Base-by-base conservation (phyloP, 768 basidiomycete species). In the Coprinopsis cinerea region DNA sequence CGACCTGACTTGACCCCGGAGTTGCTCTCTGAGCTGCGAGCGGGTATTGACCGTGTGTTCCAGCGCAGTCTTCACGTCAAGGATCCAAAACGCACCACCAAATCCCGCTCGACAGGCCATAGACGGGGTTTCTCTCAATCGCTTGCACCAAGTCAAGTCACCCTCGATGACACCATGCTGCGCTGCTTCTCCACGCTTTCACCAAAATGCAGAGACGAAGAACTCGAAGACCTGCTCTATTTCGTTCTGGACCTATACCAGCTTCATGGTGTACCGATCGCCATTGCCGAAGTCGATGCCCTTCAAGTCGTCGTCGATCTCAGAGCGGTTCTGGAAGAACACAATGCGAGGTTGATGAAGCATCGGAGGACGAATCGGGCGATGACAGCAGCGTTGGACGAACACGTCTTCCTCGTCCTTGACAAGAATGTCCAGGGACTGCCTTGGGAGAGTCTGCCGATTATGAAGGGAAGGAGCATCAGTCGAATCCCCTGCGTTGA, bases 381-480 rank as follows among this genome's bases (percentile, higher is more conserved):
- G 34, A 25, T 40, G 14, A 14, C 45, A 23, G 43, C 28, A 36
- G 53, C 58, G 18, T 56, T 68, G 4, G 85, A 88, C 57, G 74
- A 81, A 35, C 95, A 98, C 60, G 65, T 83, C 28, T 95, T 97
- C 69, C 71, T 98, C 53, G 78, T 95, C 17, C 74, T 98, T 43
- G 96, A 97, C 66, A 90, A 89, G 67, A 83, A 88, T 51, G 69
- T 94, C 10, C 90, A 93, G 59, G 81, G 82, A 0, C 74, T 98
- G 48, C 94, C 96, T 1, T 98, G 95, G 95, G 96, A 98, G 67
- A 94, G 88, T 22, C 81, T 97, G 13, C 93, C 95, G 0, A 77
- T 85, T 35, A 68, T 98, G 10, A 77, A 90, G 35, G 90, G 87
- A 7, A 75, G 84, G 43, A 89, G 92, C 47, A 78, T 97, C 61